These are phyloP conservation scores for Coniochaeta ligniaria DNA, from an alignment of 2,329 filamentous ascomycete genomes.

Conservation along the genomic window DNA sequence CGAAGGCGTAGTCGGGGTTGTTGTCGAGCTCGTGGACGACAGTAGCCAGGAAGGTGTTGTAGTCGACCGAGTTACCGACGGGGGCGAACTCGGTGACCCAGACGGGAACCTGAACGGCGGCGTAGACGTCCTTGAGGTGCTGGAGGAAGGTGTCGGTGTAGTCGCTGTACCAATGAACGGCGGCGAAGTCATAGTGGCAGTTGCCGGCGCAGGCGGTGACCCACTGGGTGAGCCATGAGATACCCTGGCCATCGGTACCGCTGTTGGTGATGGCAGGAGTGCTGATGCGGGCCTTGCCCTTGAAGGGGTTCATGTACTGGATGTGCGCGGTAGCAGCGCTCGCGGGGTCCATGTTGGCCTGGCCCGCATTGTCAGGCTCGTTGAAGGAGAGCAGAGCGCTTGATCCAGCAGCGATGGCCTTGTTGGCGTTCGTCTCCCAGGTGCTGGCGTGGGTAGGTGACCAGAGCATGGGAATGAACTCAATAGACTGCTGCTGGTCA, in stretches of 20 bases:
- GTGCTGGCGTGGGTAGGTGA: constrained; percentile 35
- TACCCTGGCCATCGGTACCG: constrained; percentile 37
- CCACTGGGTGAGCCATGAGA: constrained; percentile 48
- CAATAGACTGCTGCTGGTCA: constrained; percentile 33
- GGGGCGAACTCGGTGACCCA: constrained; percentile 62
- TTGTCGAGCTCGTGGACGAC: constrained; percentile 41
- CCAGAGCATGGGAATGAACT: constrained; percentile 65
- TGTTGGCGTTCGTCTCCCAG: constrained; percentile 44
- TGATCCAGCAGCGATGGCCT: constrained; percentile 45
- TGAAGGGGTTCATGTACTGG: constrained; percentile 47
- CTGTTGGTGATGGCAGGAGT: constrained; percentile 58
- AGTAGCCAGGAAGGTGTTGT: constrained; percentile 42
- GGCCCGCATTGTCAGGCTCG: constrained; percentile 57
- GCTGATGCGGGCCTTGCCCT: constrained; percentile 45
- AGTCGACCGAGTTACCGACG: constrained; percentile 27
- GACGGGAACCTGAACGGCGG: constrained; percentile 42
- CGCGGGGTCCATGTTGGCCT: constrained; percentile 50
- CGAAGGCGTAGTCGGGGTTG: constrained; percentile 35
- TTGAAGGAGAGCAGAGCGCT: constrained; percentile 61
- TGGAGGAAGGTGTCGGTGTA: constrained; percentile 43
- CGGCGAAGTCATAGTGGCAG: constrained; percentile 54
- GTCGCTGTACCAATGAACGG: constrained; percentile 57
- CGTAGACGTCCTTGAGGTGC: constrained; percentile 41
- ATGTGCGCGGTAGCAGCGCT: constrained; percentile 46
- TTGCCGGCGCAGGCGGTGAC: constrained; percentile 39